These are phyloP conservation scores for Mycena indigotica DNA, from an alignment of 768 basidiomycete species.

Conservation along the genomic window DNA sequence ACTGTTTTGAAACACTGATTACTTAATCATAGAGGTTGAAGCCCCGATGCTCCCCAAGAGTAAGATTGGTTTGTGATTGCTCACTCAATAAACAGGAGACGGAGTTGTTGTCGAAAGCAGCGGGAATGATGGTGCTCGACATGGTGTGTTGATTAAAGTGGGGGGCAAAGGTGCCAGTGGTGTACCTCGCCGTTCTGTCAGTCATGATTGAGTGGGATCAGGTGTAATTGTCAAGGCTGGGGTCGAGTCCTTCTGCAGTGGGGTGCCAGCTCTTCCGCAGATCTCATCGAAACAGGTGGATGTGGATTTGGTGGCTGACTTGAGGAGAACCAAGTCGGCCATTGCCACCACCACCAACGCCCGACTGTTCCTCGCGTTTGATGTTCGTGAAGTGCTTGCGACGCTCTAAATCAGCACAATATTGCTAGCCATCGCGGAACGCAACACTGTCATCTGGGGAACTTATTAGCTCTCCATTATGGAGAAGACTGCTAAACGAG, in stretches of 20 bases:
- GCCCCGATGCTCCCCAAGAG: too few relatives aligned
- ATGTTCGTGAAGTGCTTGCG: slow-evolving; percentile 62
- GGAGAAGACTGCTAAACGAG: background rate
- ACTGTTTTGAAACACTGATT: too few relatives aligned
- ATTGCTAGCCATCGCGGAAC: slow-evolving; percentile 89
- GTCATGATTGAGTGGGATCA: background rate
- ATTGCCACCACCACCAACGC: slow-evolving; percentile 28
- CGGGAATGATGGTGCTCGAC: too few relatives aligned
- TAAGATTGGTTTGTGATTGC: too few relatives aligned
- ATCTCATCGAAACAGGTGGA: background rate
- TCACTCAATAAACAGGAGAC: too few relatives aligned
- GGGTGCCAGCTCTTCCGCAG: background rate
- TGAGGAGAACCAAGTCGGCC: background rate
- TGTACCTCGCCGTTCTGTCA: background rate
- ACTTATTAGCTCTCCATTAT: background rate
- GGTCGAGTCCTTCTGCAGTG: too few relatives aligned
- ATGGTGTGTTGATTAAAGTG: too few relatives aligned
- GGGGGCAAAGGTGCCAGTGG: too few relatives aligned
- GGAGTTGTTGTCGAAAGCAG: too few relatives aligned
- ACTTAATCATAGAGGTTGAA: too few relatives aligned
- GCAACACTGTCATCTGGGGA: slow-evolving; percentile 18
- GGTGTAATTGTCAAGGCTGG: background rate
- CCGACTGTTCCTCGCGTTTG: slow-evolving; percentile 21
- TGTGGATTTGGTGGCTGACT: background rate
- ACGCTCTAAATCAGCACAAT: slow-evolving; percentile 84